Evolutionary conservation across 352 stramenopile genomes (phyloP).

Genomic region (Pythium biforme): DNA sequence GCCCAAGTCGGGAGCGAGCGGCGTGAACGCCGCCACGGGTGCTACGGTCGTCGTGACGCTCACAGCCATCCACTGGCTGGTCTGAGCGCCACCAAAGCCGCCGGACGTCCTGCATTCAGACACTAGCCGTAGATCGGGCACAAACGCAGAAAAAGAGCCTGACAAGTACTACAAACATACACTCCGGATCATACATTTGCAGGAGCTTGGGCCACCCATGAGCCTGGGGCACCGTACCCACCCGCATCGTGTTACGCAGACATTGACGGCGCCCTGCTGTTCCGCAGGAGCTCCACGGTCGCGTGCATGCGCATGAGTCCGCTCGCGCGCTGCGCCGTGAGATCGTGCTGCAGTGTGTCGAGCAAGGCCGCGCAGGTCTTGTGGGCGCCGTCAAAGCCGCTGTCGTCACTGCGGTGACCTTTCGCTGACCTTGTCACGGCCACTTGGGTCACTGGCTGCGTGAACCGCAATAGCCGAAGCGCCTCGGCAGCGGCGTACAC

Average conservation of each 20-base stretch:
- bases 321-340: slow-evolving; percentile 1
- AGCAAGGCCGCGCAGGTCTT: slow-evolving; percentile 18
- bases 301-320: slow-evolving; percentile 7
- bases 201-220: too few relatives aligned
- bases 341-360: slow-evolving; percentile 13
- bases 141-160: too few relatives aligned
- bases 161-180: too few relatives aligned
- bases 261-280: neutral
- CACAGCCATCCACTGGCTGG: too few relatives aligned
- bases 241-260: neutral
- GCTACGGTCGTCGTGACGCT: too few relatives aligned
- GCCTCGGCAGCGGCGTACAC: slow-evolving; percentile 50
- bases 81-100: too few relatives aligned
- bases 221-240: too few relatives aligned
- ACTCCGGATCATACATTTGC: too few relatives aligned
- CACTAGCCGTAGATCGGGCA: too few relatives aligned
- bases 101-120: too few relatives aligned
- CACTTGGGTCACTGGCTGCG: slow-evolving; percentile 20
- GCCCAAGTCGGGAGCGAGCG: too few relatives aligned
- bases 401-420: neutral
- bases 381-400: slow-evolving; percentile 13
- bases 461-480: slow-evolving; percentile 51
- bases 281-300: slow-evolving; percentile 2
- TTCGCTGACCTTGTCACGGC: neutral
- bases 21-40: too few relatives aligned